A percentile compares a stretch with the other conserved stretches of the same genome.
phyloP scores from a whole-genome alignment of 768 basidiomycete genomes.

The Mycena crocata region DNA sequence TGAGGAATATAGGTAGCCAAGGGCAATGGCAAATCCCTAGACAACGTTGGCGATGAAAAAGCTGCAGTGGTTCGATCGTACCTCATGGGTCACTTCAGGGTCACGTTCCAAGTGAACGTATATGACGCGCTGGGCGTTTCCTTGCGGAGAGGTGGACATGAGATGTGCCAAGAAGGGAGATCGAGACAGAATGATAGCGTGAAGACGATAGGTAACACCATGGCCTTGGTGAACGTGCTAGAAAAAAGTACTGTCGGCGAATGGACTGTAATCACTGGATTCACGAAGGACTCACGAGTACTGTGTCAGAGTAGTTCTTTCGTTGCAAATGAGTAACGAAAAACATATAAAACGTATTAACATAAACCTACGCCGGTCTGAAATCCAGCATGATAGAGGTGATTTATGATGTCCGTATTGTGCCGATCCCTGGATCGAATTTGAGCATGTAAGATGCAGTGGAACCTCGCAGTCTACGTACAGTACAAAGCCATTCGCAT shows the following conservation, averaged over 20 bases:
- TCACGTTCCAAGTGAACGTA: conserved; percentile 82
- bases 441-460: conserved; percentile 1
- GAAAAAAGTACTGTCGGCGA: conserved; percentile 24
- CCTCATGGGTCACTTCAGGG: conserved; percentile 88
- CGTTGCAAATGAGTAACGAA: conserved; percentile 27
- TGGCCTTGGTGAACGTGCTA: conserved; percentile 79
- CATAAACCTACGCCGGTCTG: conserved; percentile 77
- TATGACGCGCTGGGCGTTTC: conserved; percentile 69
- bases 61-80: conserved; percentile 46
- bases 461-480: conserved; percentile 19
- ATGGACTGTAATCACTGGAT: conserved; percentile 15
- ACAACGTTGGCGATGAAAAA: conserved; percentile 2
- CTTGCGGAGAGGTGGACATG: conserved; percentile 83
- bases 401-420: conserved; percentile 82
- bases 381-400: conserved; percentile 84
- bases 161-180: conserved; percentile 90
- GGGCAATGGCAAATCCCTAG: conserved; percentile 51
- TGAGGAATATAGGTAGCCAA: conserved; percentile 85
- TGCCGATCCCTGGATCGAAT: conserved; percentile 62
- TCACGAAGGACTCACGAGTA: conserved; percentile 65
- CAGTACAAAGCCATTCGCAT: conserved; percentile 63
- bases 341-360: conserved; percentile 2
- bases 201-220: conserved; percentile 69
- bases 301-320: conserved; percentile 86
- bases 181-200: conserved; percentile 87